Base-by-base conservation (phyloP, 345 rosid species). In the Laguncularia racemosa region DNA sequence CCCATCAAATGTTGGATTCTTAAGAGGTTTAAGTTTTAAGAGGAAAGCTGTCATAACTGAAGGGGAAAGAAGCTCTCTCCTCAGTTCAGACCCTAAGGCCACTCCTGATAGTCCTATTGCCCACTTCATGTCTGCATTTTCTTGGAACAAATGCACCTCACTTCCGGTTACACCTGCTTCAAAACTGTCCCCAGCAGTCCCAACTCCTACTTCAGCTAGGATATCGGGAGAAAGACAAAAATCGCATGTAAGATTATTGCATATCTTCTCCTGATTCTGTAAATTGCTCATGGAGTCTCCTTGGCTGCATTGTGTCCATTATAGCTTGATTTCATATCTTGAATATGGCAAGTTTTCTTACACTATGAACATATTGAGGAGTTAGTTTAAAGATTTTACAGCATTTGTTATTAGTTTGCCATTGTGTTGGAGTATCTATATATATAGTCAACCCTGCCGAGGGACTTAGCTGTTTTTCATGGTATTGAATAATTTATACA, bases 91-190 rank as follows among this genome's bases (percentile, higher is more conserved):
- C 66, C 58, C 75, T 61, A 78, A 67, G 72, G 55, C 68, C 43
- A 48, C 78, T 16, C 76, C 71, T 16, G 84, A 71, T 59, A 84
- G 80, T 66, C 70, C 88, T 59, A 20, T 71, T 40, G 53, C 81
- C 52, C 45, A 53, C 65, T 60, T 82, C 18, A 58, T 72, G 59
- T 56, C 82, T 12, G 67, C 84, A 2, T 76, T 78, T 56, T 66
- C 73, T 67, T 76, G 96, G 96, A 62, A 81, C 64, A 80, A 79
- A 75, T 83, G 95, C 58, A 53, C 80, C 26, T 92, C 98, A 18
- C 93, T 89, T 68, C 98, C 96, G 3, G 83, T 73, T 59, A 79
- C 79, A 12, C 95, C 70, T 60, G 82, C 82, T 46, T 65, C 86
- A 18, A 76, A 79, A 45, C 60, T 86, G 67, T 86, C 95, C 52